Base-by-base conservation (phyloP, 129 eudicot genomes). In the Oenanthe sinensis region DNA sequence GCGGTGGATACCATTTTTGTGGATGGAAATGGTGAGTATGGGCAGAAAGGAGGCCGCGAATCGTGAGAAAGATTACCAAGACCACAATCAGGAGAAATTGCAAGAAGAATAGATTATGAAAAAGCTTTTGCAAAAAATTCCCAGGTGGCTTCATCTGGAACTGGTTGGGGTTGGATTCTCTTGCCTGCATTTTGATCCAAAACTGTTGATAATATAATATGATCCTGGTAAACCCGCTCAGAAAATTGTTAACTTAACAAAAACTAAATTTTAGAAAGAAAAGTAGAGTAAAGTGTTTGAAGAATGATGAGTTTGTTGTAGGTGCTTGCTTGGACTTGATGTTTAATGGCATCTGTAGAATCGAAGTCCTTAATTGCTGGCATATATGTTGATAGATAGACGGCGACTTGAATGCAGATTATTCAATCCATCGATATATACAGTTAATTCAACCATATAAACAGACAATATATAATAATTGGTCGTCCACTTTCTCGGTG, bases 41-140 rank as follows among this genome's bases (percentile, higher is more conserved):
- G 11, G 80, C 5, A 1, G 78, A 60, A 8, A 86, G 24, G 47
- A 80, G 55, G 48, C 86, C 86, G 5, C 80, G 83, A 28, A 83
- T 46, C 1, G 73, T 48, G 65, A 86, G 89, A n/a, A 77, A 30
- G 20, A 76, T 48, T 11, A 74, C 84, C 49, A 86, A 58, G 49
- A 76, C 20, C 3, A 74, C 3, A 40, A 86, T 54, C 4, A 82
- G 62, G 48, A 80, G 10, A 43, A 86, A 7, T 70, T 83, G 80
- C 26, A 70, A 20, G 75, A 48, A 86, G 86, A 83, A 86, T 0
- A 86, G 55, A 45, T 47, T 28, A 6, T 48, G 48, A 50, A 72
- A 50, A 62, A 84, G 54, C 74, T 62, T 84, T 26, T 50, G 68
- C 24, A 80, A 3, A 74, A 77, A 62, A 72, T 28, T 77, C 49